phyloP scores from a whole-genome alignment of 371 early-diverging fungal species.

The Mortierella sp. region DNA sequence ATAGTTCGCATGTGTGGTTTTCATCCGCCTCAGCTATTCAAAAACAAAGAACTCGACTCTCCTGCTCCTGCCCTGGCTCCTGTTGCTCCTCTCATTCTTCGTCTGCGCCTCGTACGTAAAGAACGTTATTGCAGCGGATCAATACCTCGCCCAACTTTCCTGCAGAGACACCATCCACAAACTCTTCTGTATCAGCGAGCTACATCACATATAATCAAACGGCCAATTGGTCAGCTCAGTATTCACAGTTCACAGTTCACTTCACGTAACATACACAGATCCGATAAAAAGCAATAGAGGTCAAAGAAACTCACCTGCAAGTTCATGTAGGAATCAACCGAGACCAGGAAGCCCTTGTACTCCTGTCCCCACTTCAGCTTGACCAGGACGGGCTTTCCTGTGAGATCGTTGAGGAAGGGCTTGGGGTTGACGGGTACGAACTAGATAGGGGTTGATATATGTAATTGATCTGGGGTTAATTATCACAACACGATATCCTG shows the following conservation, averaged over 20 bases:
- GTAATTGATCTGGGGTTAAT: background rate
- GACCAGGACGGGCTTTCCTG: constrained; percentile 93
- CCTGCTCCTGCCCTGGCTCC: background rate
- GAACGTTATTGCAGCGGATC: constrained; percentile 93
- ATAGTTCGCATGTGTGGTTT: background rate
- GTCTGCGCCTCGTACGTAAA: constrained; percentile 85
- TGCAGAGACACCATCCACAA: constrained; percentile 90
- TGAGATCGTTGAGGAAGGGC: constrained; percentile 94
- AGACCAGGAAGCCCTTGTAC: constrained; percentile 94
- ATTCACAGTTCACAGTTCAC: background rate
- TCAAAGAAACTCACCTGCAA: constrained; percentile 77
- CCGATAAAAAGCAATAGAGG: background rate
- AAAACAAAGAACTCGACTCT: background rate
- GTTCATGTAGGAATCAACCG: constrained; percentile 98
- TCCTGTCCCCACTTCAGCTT: constrained; percentile 99
- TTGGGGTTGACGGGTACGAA: constrained; percentile 97
- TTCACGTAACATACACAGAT: background rate
- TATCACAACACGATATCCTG: background rate
- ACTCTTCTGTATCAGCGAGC: constrained; percentile 96
- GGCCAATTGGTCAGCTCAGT: constrained; percentile 4
- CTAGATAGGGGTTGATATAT: constrained; percentile 56
- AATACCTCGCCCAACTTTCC: constrained; percentile 95
- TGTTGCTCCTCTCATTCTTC: constrained; percentile 61
- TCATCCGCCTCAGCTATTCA: background rate
- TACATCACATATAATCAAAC: constrained; percentile 47